phyloP scores from a whole-genome alignment of 176 grass and related monocot genomes.

The Pontederia paniculata region DNA sequence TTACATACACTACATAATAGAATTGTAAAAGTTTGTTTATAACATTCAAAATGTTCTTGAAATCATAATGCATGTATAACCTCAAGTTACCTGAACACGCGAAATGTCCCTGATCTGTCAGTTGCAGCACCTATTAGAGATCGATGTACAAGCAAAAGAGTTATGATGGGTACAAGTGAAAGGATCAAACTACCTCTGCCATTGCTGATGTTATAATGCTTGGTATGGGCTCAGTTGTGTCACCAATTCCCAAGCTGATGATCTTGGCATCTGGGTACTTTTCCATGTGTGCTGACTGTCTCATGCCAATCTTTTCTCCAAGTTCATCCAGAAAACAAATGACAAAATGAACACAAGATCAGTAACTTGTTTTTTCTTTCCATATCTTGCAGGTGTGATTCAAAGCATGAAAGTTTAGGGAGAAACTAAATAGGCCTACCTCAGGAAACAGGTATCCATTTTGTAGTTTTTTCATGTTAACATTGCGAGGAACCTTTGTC shows the following conservation, averaged over 20 bases:
- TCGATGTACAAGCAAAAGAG: too few species aligned
- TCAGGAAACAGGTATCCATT: constrained; percentile 90
- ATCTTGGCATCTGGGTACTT: constrained; percentile 79
- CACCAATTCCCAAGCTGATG: constrained; percentile 83
- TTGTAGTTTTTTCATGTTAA: constrained; percentile 76
- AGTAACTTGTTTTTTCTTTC: not conserved
- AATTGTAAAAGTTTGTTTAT: too few species aligned
- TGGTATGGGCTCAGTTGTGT: constrained; percentile 88
- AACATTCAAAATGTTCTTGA: too few species aligned
- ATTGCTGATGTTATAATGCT: constrained; percentile 62
- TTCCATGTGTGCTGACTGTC: constrained; percentile 42
- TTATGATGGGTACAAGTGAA: too few species aligned
- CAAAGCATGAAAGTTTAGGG: too few species aligned
- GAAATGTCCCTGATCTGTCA: constrained; percentile 34
- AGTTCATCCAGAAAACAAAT: not conserved
- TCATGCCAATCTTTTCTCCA: constrained; percentile 52
- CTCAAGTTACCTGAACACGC: constrained; percentile 43
- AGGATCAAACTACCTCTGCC: constrained; percentile 59
- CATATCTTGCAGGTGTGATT: constrained; percentile 18
- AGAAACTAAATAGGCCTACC: constrained; percentile 10
- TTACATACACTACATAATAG: too few species aligned
- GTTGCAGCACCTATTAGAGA: too few species aligned
- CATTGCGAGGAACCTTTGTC: constrained; percentile 59
- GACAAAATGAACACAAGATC: not conserved
- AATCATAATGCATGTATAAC: too few species aligned